Evolutionary conservation across 2,329 filamentous ascomycete genomes (phyloP).

Genomic region (Venturiaceae sp.): DNA sequence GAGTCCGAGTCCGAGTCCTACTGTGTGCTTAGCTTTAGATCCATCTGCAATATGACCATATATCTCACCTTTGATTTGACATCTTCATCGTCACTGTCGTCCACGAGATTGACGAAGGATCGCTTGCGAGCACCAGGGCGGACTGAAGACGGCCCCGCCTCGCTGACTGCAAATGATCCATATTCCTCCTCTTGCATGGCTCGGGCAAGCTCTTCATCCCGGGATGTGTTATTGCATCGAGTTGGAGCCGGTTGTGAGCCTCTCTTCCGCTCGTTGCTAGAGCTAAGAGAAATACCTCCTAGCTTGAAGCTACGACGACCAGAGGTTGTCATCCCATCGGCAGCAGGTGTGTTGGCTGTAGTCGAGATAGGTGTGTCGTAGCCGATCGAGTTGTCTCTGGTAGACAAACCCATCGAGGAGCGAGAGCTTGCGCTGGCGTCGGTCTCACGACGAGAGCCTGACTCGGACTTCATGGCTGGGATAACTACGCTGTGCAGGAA

Average conservation of each 20-base stretch:
- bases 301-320: conserved; percentile 12
- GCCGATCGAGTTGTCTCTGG: conserved; percentile 35
- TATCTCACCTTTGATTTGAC: neutral
- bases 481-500: neutral
- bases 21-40: no score
- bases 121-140: conserved; percentile 27
- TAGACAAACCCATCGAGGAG: conserved; percentile 11
- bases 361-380: conserved; percentile 56
- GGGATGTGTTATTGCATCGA: conserved; percentile 22
- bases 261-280: conserved; percentile 17
- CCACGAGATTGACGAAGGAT: conserved; percentile 14
- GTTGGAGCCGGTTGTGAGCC: conserved; percentile 10
- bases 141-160: conserved; percentile 10
- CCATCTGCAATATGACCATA: no score
- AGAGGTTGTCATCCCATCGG: conserved; percentile 12
- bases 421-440: conserved; percentile 2
- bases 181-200: conserved; percentile 49
- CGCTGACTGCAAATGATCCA: conserved; percentile 10
- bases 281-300: conserved; percentile 14
- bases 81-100: conserved; percentile 10
- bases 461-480: neutral
- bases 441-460: neutral
- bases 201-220: conserved; percentile 45
- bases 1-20: neutral
- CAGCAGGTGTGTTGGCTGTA: conserved; percentile 43